Base-by-base conservation (phyloP, 345 rosid species). In the Durio zibethinus region DNA sequence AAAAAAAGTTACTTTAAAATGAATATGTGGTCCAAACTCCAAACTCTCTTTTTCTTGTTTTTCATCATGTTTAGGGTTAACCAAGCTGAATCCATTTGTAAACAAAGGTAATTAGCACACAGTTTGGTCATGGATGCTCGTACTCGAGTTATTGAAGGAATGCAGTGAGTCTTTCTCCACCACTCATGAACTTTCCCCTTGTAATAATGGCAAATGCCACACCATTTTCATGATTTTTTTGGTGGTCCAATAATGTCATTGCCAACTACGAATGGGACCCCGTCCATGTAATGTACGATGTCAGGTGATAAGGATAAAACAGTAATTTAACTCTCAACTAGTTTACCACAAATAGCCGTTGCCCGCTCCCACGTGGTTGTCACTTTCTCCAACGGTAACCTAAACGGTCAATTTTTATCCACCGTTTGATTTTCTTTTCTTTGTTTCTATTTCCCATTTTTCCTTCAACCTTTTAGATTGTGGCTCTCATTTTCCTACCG, bases 381-480 rank as follows among this genome's bases (percentile, higher is more conserved):
- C 81, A 42, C 85, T 82, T 63, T 80, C 73, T 81, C 10, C 73
- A 83, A 86, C 88, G 86, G 84, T 81, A 80, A 74, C 54, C 70
- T 57, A 75, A 82, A 77, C 82, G 85, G 77, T 66, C 82, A 29
- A 42, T 66, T 66, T 66, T 20, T 15, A 48, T 48, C n/a, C n/a
- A 16, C 18, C 7, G 1, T 16, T 16, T 15, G 5, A 3, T 50
- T 5, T 3, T 18, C 7, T 18, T 50, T 1, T 0, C 5, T 16
- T 50, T 50, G 5, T 5, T 4, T 4, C 7, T 4, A 12, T 45
- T 11, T 45, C 9, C 25, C 2, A 15, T 16, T 4, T 50, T 15
- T 6, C n/a, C 16, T 50, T 6, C 1, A 0, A 5, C n/a, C 20
- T n/a, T 14, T 14, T 2, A 15, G 15, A 5, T 38, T 38, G 42